These are phyloP conservation scores for Ophiosphaerella korrae DNA, from an alignment of 2,329 filamentous ascomycete genomes.

Conservation along the genomic window DNA sequence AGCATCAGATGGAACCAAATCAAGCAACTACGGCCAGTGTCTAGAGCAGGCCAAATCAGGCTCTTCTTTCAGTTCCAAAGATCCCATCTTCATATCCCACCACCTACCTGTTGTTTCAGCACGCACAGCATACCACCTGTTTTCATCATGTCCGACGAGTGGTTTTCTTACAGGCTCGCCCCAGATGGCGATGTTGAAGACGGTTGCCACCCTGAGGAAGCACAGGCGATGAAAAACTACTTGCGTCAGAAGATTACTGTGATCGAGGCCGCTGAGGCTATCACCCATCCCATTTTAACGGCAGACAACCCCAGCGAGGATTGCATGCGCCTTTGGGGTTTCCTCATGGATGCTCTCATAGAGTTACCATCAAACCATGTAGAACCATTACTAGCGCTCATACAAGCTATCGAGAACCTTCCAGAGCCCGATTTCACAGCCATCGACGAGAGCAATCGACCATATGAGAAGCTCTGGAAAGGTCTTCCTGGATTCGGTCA, in stretches of 20 bases:
- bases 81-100: no score
- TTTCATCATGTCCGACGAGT: slow-evolving; percentile 7
- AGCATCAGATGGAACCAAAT: no score
- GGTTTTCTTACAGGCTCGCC: slow-evolving; percentile 10
- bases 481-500: slow-evolving; percentile 4
- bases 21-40: neutral
- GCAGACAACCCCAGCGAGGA: neutral
- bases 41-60: no score
- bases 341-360: slow-evolving; percentile 10
- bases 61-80: no score
- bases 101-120: no score
- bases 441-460: neutral
- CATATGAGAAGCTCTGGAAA: slow-evolving; percentile 6
- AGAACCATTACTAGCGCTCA: slow-evolving; percentile 1
- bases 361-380: slow-evolving; percentile 1
- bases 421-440: slow-evolving; percentile 1
- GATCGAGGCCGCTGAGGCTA: slow-evolving; percentile 10
- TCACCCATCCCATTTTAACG: slow-evolving; percentile 2
- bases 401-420: slow-evolving; percentile 7
- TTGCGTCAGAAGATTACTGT: slow-evolving; percentile 3
- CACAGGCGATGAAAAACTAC: slow-evolving; percentile 12
- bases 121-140: no score
- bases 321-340: slow-evolving; percentile 1
- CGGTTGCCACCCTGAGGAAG: slow-evolving; percentile 14
- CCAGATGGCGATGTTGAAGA: slow-evolving; percentile 8